Conservation (phyloP, 2,329 filamentous ascomycete species). For the Bipolaris cookei region DNA sequence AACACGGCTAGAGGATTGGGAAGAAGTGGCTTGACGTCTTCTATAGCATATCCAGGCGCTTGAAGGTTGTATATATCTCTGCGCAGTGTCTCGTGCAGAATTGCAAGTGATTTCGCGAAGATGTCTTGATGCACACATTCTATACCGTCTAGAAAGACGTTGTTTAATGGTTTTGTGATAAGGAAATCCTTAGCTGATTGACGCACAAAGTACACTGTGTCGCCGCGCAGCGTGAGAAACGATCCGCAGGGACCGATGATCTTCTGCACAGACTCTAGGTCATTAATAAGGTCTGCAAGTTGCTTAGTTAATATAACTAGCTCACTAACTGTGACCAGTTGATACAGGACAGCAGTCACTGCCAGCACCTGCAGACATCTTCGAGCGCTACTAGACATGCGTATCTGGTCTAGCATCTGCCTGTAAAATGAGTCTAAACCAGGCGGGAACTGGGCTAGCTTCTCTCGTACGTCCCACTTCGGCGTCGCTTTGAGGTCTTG, state of each 20-base stretch:
- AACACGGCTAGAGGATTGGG: conserved; percentile 32
- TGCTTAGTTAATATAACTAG: conserved; percentile 31
- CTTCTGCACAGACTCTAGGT: conserved; percentile 7
- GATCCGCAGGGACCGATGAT: conserved; percentile 51
- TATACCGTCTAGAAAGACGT: conserved; percentile 16
- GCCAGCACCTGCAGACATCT: conserved; percentile 49
- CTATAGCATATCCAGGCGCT: not conserved
- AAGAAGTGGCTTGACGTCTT: not conserved
- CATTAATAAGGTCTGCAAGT: too few relatives aligned
- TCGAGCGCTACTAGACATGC: conserved; percentile 30
- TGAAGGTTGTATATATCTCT: not conserved
- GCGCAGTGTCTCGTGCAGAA: not conserved
- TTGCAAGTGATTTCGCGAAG: not conserved
- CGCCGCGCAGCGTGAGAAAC: conserved; percentile 21
- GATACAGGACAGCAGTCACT: conserved; percentile 38
- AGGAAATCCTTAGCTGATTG: conserved; percentile 56
- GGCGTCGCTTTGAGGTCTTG: not conserved
- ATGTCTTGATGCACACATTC: not conserved
- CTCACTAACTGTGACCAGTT: conserved; percentile 50
- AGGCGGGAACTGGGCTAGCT: conserved; percentile 41
- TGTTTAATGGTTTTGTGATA: not conserved
- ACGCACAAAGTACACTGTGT: conserved; percentile 46
- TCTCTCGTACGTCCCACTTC: conserved; percentile 14
- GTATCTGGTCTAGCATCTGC: conserved; percentile 50
- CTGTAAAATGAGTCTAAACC: conserved; percentile 50